phyloP scores from a whole-genome alignment of 768 basidiomycete genomes.

The Porphyrellus cyaneotinctus region DNA sequence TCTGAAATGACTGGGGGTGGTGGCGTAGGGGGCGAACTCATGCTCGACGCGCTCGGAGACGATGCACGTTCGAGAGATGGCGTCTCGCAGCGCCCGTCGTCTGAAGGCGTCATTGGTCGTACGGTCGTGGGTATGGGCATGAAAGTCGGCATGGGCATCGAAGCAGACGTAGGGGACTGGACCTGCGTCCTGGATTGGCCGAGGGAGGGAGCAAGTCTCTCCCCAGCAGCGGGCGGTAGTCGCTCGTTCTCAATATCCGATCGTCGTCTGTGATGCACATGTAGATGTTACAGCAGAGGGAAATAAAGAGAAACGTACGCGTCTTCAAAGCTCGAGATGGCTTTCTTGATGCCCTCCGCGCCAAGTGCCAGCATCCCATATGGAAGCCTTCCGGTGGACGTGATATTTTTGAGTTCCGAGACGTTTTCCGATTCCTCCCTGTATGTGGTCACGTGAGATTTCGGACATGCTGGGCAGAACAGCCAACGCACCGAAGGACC shows the following conservation, averaged over 20 bases:
- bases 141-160: neutral
- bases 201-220: neutral
- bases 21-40: slow-evolving; percentile 22
- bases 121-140: neutral
- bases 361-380: slow-evolving; percentile 55
- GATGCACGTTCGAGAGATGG: slow-evolving; percentile 25
- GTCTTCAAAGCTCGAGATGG: slow-evolving; percentile 64
- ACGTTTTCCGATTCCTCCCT: slow-evolving; percentile 66
- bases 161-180: neutral
- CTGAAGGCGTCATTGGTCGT: slow-evolving; percentile 28
- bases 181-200: slow-evolving; percentile 8
- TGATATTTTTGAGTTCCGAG: slow-evolving; percentile 66
- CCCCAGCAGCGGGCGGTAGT: slow-evolving; percentile 28
- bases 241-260: slow-evolving; percentile 30
- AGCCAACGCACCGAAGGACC: slow-evolving; percentile 49
- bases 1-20: slow-evolving; percentile 23
- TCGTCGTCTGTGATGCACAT: slow-evolving; percentile 11
- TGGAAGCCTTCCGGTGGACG: slow-evolving; percentile 47
- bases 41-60: slow-evolving; percentile 24
- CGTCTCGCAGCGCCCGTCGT: slow-evolving; percentile 30
- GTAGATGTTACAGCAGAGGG: neutral
- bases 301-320: slow-evolving; percentile 43
- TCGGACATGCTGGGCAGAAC: no score
- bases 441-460: neutral
- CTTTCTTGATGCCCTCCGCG: slow-evolving; percentile 68